These are phyloP conservation scores for Gentiana straminea DNA, from an alignment of 257 asterid genomes.

Conservation along the genomic window DNA sequence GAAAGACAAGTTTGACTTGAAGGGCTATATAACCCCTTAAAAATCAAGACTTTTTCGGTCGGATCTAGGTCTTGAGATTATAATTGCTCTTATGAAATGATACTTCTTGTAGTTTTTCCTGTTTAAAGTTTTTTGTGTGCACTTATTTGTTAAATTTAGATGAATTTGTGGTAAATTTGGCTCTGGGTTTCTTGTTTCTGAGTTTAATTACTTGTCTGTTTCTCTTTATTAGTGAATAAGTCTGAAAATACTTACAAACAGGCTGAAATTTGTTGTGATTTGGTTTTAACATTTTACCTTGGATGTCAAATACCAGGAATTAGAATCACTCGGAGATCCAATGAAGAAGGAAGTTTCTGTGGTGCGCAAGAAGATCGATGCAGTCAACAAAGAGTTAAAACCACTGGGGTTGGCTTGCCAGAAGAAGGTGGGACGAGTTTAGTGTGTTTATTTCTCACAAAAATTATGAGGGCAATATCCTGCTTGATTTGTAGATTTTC, in stretches of 20 bases:
- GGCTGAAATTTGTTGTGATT: neutral
- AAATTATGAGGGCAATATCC: neutral
- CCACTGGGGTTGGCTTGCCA: slow-evolving; percentile 89
- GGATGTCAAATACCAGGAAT: slow-evolving; percentile 39
- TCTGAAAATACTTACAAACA: neutral
- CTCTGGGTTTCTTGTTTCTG: neutral
- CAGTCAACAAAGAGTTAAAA: slow-evolving; percentile 79
- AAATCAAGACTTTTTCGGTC: neutral
- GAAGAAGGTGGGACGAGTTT: slow-evolving; percentile 56
- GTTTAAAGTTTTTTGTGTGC: neutral
- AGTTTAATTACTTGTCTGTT: neutral
- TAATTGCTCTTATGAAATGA: neutral
- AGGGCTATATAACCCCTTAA: neutral
- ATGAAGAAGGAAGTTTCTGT: slow-evolving; percentile 77
- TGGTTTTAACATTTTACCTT: neutral
- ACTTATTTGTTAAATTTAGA: neutral
- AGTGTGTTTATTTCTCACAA: neutral
- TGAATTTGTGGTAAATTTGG: neutral
- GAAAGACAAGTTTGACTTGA: neutral
- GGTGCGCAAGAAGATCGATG: slow-evolving; percentile 77
- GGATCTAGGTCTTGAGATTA: neutral
- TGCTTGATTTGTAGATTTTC: neutral
- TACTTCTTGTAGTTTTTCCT: too few species aligned
- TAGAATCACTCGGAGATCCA: slow-evolving; percentile 76
- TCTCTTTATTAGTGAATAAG: neutral